Evolutionary conservation across 164 flowering plant genomes (phyloP), one percentile per base, ranked within the genome.

Genomic region (Nelumbo lutea): DNA sequence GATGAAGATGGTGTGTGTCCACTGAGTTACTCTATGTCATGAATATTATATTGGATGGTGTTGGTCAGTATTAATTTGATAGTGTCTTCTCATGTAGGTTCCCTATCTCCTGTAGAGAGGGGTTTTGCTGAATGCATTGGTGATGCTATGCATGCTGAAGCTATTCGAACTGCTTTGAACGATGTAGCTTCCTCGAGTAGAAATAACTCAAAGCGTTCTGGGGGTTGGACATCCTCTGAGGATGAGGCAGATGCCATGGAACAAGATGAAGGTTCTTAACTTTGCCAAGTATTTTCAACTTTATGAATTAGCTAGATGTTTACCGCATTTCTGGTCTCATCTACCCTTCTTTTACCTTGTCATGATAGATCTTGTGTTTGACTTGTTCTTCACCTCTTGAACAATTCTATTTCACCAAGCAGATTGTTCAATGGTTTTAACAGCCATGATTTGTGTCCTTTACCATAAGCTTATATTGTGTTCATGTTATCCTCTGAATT

Each of bases 191-290:
- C 99, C 62, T 89, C 98, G 13, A 88, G 96, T 76, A 71, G 72
- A 51, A 78, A 77, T 27, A 66, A 55, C 11, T 9, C 67, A n/a
- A 68, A 40, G 51, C 65, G 6, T 64, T 73, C 79, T 50, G 79
- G 84, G 63, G 96, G 88, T 67, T 96, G 99, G 98, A 84, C 91
- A 74, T 86, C 98, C 42, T 89, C 96, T 48, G 99, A 96, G 15
- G 99, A 96, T 76, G 99, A 96, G 78, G 88, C 78, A 64, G 96
- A 96, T 77, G 77, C 79, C 57, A 89, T 88, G 93, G 97, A 89
- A 51, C 83, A 83, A 75, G 95, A 86, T 77, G 90, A 80, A 86
- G 82, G 89, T 88, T 68, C n/a, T 42, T 13, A 11, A 46, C 47
- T 57, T 72, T 48, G 15, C 42, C 62, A 15, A 51, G 7, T 46